Evolutionary conservation across 176 grass and related monocot genomes (phyloP), one percentile per base, ranked within the genome.

Genomic region (Eragrostis curvula): DNA sequence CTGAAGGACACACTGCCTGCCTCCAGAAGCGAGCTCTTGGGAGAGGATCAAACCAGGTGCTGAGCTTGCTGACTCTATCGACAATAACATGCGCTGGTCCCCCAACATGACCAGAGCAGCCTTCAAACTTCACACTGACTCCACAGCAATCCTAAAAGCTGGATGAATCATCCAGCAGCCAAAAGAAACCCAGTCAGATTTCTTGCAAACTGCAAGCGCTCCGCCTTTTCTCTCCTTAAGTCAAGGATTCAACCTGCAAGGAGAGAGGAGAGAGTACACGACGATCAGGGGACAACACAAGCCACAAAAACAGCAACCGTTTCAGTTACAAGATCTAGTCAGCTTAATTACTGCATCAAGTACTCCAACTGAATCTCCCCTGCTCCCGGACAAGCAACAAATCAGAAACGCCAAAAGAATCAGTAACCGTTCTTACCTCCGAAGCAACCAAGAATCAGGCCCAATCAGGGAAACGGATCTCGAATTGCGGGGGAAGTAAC

Each of bases 211-310:
- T 55, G 21, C 49, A 78, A 49, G 20, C 16, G 5, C 0, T 27
- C 55, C 68, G 59, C 32, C 32, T 36, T 36, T 32, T 50, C 61
- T 62, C 12, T 10, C 25, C 68, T 46, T 27, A 74, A 83, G 62
- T 78, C 60, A 70, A 85, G 21, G 83, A 71, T 48, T 15, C 39
- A 78, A 77, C 75, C 83, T 85, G 67, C 65, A 65, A 60, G n/a
- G 0, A 46, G 23, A 44, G 48, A 21, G 36, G 0, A 46, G 23
- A 44, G 48, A 21, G 36, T 59, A 79, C 23, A 73, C 1, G 7
- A 56, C 23, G 18, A 73, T 75, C 42, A 69, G 18, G 18, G 0
- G 36, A 17, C 23, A n/a, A 30, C 12, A 5, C 11, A 68, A 40
- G 17, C 7, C 18, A 42, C 5, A 68, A 68, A 68, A 84, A 69